These are phyloP conservation scores for Aegilops speltoides DNA, from an alignment of 176 grass and related monocot genomes.

Conservation along the genomic window DNA sequence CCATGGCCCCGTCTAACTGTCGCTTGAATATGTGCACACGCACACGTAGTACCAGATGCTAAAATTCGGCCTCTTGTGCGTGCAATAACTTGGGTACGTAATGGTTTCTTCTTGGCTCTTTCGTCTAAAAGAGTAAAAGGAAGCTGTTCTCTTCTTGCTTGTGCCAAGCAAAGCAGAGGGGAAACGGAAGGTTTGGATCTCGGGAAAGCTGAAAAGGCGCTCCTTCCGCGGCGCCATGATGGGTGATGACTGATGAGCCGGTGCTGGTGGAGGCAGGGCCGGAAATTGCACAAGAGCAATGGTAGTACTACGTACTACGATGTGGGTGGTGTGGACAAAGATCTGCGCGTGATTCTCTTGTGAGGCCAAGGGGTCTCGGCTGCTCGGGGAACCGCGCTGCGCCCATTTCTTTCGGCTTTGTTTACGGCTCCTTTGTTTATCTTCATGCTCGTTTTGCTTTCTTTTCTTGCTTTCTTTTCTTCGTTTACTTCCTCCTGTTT, in stretches of 20 bases:
- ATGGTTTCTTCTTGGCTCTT: background rate
- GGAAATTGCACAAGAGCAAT: background rate
- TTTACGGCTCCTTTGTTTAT: constrained; percentile 25
- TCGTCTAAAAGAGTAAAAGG: too few relatives aligned
- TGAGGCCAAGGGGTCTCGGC: too few relatives aligned
- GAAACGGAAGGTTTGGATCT: constrained; percentile 29
- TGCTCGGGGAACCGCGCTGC: constrained; percentile 48
- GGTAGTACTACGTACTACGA: background rate
- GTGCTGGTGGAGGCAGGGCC: background rate
- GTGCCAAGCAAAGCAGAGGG: background rate
- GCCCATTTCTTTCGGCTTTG: constrained; percentile 40
- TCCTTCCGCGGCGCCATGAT: constrained; percentile 31
- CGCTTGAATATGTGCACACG: background rate
- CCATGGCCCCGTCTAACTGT: background rate
- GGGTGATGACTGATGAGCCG: constrained; percentile 39
- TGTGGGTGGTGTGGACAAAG: constrained; percentile 49
- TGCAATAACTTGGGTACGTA: background rate
- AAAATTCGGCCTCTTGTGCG: background rate
- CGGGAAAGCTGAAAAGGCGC: constrained; percentile 38
- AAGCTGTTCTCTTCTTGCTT: background rate
- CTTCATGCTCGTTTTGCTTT: constrained; percentile 4
- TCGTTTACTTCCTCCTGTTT: background rate
- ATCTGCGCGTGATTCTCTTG: constrained; percentile 51
- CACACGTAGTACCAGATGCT: background rate
- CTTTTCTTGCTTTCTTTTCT: background rate